phyloP scores from a whole-genome alignment of 305 asterid species.

The Coffea humblotiana region DNA sequence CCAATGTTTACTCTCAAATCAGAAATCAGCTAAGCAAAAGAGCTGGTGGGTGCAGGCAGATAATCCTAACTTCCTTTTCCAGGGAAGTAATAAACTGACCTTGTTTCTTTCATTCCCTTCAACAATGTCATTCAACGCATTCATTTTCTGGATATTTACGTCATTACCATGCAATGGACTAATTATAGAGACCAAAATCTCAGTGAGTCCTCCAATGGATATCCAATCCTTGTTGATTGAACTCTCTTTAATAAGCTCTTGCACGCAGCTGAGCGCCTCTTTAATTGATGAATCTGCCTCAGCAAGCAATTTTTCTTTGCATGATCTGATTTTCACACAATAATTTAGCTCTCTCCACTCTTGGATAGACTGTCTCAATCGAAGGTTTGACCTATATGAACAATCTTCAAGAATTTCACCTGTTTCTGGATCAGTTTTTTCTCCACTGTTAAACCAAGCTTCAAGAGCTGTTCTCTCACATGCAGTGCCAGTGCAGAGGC shows the following conservation, averaged over 20 bases:
- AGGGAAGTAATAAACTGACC: conserved; percentile 32
- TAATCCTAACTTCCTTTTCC: conserved; percentile 3
- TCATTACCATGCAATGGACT: conserved; percentile 20
- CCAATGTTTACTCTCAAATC: neutral
- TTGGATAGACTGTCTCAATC: conserved; percentile 57
- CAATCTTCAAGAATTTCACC: conserved; percentile 52
- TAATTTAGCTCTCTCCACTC: conserved; percentile 73
- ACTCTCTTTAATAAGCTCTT: conserved; percentile 41
- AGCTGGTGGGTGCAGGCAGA: neutral
- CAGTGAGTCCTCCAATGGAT: conserved; percentile 52
- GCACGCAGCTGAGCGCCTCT: conserved; percentile 44
- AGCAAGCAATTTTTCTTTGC: conserved; percentile 38
- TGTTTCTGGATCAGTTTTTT: conserved; percentile 55
- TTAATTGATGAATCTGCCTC: conserved; percentile 29
- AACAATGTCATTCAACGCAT: conserved; percentile 41
- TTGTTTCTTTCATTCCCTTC: conserved; percentile 63
- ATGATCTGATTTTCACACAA: conserved; percentile 54
- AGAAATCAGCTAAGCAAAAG: neutral
- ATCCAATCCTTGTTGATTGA: conserved; percentile 61
- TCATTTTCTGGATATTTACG: conserved; percentile 32
- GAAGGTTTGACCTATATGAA: conserved; percentile 48
- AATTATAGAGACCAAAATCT: conserved; percentile 33
- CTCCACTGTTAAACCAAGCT: conserved; percentile 48
- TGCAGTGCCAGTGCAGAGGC: conserved; percentile 67
- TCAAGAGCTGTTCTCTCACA: conserved; percentile 55